These are phyloP conservation scores for Taiozyma sp. DNA, from an alignment of 1,139 yeast species.

Conservation along the genomic window DNA sequence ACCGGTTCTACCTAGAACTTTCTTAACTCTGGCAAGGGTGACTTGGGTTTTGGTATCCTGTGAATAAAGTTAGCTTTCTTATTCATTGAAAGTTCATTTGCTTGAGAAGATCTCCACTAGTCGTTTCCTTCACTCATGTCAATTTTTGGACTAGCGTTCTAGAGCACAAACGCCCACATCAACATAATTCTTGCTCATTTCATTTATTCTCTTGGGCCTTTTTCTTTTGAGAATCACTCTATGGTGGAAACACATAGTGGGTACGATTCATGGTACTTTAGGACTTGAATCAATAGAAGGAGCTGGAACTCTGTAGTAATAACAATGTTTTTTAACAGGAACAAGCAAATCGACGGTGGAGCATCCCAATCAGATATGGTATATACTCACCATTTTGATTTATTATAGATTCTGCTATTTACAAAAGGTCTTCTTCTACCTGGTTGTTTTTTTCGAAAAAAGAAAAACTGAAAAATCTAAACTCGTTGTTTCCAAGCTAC, in stretches of 20 bases:
- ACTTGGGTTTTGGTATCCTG: conserved; percentile 90
- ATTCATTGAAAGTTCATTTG: background rate
- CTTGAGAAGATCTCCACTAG: background rate
- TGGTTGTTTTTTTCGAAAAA: conserved; percentile 1
- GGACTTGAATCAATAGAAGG: background rate
- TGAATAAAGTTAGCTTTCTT: conserved; percentile 6
- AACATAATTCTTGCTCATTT: background rate
- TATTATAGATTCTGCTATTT: background rate
- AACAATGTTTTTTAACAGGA: background rate
- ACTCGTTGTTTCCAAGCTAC: background rate
- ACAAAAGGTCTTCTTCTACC: background rate
- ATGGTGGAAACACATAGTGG: background rate
- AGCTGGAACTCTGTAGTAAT: background rate
- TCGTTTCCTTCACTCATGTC: background rate
- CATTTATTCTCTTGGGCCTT: background rate
- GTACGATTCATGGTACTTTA: background rate
- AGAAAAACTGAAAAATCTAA: conserved; percentile 3
- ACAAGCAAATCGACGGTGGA: background rate
- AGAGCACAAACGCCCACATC: background rate
- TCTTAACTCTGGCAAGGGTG: conserved; percentile 98
- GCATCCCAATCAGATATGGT: background rate
- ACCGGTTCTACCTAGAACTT: conserved; percentile 99
- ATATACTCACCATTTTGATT: conserved; percentile 1
- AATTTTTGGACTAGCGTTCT: background rate
- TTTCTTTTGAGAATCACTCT: background rate